These are phyloP conservation scores for Backusella tuberculispora DNA, from an alignment of 192 early-diverging fungal species.

Conservation along the genomic window DNA sequence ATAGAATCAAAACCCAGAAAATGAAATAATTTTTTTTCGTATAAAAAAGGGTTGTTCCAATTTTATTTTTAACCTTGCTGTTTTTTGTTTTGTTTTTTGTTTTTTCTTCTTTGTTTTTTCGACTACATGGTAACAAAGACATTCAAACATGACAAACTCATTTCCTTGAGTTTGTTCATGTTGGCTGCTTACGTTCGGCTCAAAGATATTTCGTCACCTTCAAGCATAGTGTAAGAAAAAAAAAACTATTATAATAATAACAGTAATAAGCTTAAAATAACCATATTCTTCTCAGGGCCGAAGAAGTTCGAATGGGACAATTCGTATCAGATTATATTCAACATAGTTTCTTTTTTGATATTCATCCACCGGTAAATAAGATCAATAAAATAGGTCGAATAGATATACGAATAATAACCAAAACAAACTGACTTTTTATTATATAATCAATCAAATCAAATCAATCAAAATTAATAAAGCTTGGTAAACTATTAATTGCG, in stretches of 20 bases:
- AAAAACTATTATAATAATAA: not conserved
- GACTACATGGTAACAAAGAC: not conserved
- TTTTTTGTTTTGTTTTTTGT: not conserved
- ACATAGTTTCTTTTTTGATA: slow-evolving; percentile 88
- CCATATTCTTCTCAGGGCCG: slow-evolving; percentile 63
- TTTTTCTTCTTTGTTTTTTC: not conserved
- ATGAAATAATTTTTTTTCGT: not conserved
- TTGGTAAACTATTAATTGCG: slow-evolving; percentile 45
- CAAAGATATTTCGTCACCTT: slow-evolving; percentile 46
- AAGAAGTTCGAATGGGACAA: slow-evolving; percentile 98
- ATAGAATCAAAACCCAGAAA: not conserved
- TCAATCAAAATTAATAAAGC: not conserved
- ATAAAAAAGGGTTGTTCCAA: not conserved
- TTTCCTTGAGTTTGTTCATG: slow-evolving; percentile 36
- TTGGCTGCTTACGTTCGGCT: slow-evolving; percentile 47
- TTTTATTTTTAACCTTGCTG: not conserved
- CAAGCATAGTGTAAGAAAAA: slow-evolving; percentile 53
- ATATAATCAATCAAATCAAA: no score
- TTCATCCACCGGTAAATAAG: slow-evolving; percentile 86
- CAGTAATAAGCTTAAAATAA: not conserved
- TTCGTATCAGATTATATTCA: slow-evolving; percentile 86
- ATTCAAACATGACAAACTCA: slow-evolving; percentile 25
- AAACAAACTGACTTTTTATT: no score
- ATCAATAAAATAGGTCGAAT: not conserved
- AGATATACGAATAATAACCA: no score